Evolutionary conservation across 257 asterid species (phyloP), one percentile per base, ranked within the genome.

Genomic region (Solanum pinnatisectum): DNA sequence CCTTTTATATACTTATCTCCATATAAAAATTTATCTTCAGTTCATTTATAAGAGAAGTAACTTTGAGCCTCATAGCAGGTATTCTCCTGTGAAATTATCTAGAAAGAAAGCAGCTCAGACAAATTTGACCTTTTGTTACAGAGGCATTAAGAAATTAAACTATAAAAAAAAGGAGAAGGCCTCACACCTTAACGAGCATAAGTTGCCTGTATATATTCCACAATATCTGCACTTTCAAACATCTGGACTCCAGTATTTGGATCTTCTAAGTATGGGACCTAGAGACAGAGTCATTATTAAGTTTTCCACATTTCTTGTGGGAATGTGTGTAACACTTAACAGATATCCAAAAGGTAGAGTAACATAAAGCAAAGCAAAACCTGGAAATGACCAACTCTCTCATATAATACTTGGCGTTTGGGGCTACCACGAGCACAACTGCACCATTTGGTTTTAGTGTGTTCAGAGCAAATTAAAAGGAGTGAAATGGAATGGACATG

Each of bases 391-490:
- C 98, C 99, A 70, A 89, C 94, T 92, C 88, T 93, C 89, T 97
- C 91, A 81, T 88, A 95, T 13, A 97, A 71, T 59, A 73, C 70
- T 67, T 94, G 98, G 8, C 99, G 90, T 89, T 93, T 97, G 12
- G 99, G 96, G 92, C 99, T 97, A 65, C 99, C 99, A 36, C 99
- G 98, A 23, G 98, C 98, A 79, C 99, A 97, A 84, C 99, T 95
- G 96, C 92, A 89, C 79, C 23, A 70, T 22, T 85, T 84, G 63
- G 68, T 37, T 72, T 85, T 67, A 37, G 6, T 14, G 9, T 32
- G 2, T 36, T 73, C 9, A 71, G 68, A 86, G 73, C 0, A 72
- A 86, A 72, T 86, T 33, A 30, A 70, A 86, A 37, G 71, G 6
- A 72, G 7, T 74, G 68, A 60, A 33, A 73, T 22, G 11, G 86